Evolutionary conservation across 768 basidiomycete genomes (phyloP), one percentile per base, ranked within the genome.

Genomic region (Hemileccinum impolitum): DNA sequence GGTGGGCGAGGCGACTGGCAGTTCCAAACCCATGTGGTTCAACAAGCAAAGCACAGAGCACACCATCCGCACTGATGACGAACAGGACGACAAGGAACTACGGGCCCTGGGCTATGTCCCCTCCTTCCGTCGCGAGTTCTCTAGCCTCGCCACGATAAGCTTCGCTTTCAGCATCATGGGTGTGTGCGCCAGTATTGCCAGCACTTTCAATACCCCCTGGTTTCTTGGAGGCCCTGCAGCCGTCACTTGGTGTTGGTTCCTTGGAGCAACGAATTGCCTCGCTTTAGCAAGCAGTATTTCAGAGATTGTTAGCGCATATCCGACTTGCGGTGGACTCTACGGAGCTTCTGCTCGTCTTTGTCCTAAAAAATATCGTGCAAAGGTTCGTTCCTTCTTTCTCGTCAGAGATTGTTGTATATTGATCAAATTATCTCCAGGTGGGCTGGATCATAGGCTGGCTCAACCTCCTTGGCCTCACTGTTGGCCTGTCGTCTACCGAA

Each of bases 291-390:
- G 63, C 34, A 69, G 67, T 12, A 56, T 68, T 21, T 30, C 66
- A 3, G 66, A 68, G 49, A 28, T 68, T 8, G 66, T 61, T 50
- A 68, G 66, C 6, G 64, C 66, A 3, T 66, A 62, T 54, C 64
- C 64, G 32, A 68, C 64, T 9, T 65, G 63, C 14, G 63, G 63
- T 6, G 64, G 56, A 9, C 43, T 64, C 3, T 89, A 89, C 56
- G 87, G 86, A n/a, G 87, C 87, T 3, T 88, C 87, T 23, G 85
- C 86, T n/a, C 80, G 82, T 59, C 70, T 88, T 8, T 80, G 81
- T 6, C 87, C 87, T 0, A 75, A 71, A 54, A 75, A 65, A 48
- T 75, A 86, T 59, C 80, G 87, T 44, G 80, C 87, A 34, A 79
- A 71, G 61, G 86, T 84, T 58, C 28, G 68, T 59, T 21, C 15